Evolutionary conservation across 2,329 filamentous ascomycete genomes (phyloP).

Genomic region (Fusarium nematophilum): DNA sequence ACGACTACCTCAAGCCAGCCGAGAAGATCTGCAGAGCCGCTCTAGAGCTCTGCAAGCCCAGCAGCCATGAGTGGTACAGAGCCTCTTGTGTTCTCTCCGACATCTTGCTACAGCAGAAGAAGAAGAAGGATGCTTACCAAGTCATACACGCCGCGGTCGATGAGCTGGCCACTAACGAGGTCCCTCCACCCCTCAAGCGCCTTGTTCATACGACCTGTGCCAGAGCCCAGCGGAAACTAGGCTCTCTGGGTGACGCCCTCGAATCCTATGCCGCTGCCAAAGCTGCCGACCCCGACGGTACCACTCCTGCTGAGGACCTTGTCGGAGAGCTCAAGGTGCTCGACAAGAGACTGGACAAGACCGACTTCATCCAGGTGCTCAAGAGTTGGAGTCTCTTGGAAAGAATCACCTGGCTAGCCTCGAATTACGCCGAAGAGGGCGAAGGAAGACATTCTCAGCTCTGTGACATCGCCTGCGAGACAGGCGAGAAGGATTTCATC

Average conservation of each 20-base stretch:
- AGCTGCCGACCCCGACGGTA: background rate
- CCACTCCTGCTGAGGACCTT: background rate
- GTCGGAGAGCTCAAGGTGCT: background rate
- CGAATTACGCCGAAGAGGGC: slow-evolving; percentile 20
- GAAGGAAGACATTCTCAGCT: slow-evolving; percentile 14
- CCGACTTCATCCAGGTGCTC: slow-evolving; percentile 9
- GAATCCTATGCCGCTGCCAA: background rate
- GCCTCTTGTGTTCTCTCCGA: background rate
- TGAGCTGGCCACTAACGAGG: accelerated
- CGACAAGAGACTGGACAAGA: background rate
- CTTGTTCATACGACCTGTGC: background rate
- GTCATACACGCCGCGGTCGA: background rate
- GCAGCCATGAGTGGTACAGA: background rate
- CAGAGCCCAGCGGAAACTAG: background rate
- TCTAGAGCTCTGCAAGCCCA: background rate
- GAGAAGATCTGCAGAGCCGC: background rate
- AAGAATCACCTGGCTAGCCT: slow-evolving; percentile 43
- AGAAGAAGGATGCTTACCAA: background rate
- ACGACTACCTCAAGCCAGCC: background rate
- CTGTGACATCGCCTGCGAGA: slow-evolving; percentile 27
- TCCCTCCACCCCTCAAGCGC: background rate
- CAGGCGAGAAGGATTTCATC: slow-evolving; percentile 37
- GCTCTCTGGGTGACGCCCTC: accelerated
- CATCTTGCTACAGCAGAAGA: background rate
- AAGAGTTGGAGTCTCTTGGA: slow-evolving; percentile 43